phyloP scores from a whole-genome alignment of 371 early-diverging fungal species.

The Syncephalastrum racemosum region DNA sequence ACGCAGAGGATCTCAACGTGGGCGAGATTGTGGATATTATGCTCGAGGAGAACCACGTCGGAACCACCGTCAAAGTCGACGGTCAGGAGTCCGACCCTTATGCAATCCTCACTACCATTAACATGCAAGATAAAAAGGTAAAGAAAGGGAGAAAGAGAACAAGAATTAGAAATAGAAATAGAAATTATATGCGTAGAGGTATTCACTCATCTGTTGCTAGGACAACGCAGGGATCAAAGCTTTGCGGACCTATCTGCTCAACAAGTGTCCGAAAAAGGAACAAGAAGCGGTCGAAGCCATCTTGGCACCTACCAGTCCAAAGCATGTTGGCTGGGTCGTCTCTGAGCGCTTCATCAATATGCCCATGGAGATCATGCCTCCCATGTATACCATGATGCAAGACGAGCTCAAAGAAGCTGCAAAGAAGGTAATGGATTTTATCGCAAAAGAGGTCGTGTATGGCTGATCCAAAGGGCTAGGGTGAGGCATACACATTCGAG shows the following conservation, averaged over 20 bases:
- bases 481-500: slow-evolving; percentile 75
- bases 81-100: slow-evolving; percentile 85
- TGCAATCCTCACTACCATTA: slow-evolving; percentile 82
- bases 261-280: slow-evolving; percentile 63
- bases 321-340: slow-evolving; percentile 72
- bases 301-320: slow-evolving; percentile 34
- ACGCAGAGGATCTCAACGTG: slow-evolving; percentile 71
- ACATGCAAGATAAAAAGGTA: slow-evolving; percentile 65
- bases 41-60: slow-evolving; percentile 79
- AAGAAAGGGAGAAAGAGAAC: slow-evolving; percentile 1
- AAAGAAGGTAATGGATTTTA: slow-evolving; percentile 56
- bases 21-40: slow-evolving; percentile 85
- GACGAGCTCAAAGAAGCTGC: slow-evolving; percentile 81
- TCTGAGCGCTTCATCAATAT: slow-evolving; percentile 94
- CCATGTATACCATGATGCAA: slow-evolving; percentile 84
- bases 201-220: slow-evolving; percentile 17
- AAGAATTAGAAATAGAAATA: not conserved
- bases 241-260: slow-evolving; percentile 58
- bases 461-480: slow-evolving; percentile 33
- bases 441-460: slow-evolving; percentile 3
- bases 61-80: slow-evolving; percentile 89
- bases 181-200: not conserved
- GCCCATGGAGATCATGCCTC: slow-evolving; percentile 91
- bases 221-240: slow-evolving; percentile 58
- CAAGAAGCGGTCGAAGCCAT: slow-evolving; percentile 43